Conservation (phyloP, 2,329 filamentous ascomycete species). For the Fusarium tricinctum region DNA sequence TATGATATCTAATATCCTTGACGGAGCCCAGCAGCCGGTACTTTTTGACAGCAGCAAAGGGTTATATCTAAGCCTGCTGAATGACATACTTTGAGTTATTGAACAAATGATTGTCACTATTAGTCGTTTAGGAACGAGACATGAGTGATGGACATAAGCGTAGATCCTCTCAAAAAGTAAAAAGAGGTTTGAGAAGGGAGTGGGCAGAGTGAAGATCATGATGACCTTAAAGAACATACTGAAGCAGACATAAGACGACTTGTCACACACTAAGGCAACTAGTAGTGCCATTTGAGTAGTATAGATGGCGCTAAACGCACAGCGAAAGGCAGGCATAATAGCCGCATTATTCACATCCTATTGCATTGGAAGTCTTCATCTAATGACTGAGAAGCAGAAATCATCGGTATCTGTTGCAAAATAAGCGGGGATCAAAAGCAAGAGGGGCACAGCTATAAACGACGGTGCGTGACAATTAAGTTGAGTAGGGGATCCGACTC, state of each 20-base stretch:
- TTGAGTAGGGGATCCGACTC: background rate
- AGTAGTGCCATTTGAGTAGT: constrained; percentile 7
- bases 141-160: constrained; percentile 20
- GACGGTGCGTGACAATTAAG: constrained; percentile 15
- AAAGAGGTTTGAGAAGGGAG: constrained; percentile 18
- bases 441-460: constrained; percentile 22
- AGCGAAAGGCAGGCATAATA: background rate
- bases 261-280: constrained; percentile 27
- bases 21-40: background rate
- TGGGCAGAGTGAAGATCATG: constrained; percentile 37
- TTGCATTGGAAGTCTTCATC: background rate
- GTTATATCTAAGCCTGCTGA: background rate
- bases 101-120: constrained; percentile 4
- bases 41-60: constrained; percentile 6
- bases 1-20: background rate
- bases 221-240: constrained; percentile 19
- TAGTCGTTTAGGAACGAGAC: constrained; percentile 4
- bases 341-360: constrained; percentile 2
- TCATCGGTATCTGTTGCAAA: constrained; percentile 23
- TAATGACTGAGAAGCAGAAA: constrained; percentile 10
- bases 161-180: constrained; percentile 21
- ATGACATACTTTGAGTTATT: background rate
- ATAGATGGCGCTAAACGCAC: constrained; percentile 11
- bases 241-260: constrained; percentile 34
- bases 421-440: constrained; percentile 23